Conservation (phyloP, 805 yeast genomes). For the Yamadazyma olivae region DNA sequence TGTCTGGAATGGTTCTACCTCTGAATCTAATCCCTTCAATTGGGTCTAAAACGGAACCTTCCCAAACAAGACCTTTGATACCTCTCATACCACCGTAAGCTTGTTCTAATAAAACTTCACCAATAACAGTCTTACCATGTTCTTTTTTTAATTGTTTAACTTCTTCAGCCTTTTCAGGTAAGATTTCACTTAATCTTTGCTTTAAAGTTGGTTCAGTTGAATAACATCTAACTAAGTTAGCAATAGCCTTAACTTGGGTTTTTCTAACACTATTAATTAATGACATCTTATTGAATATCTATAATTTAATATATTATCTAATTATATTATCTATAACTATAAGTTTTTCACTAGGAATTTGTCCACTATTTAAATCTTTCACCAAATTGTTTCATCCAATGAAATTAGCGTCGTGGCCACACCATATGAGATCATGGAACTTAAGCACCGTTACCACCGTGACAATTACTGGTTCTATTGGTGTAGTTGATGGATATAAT, state of each 20-base stretch:
- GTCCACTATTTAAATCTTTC: background rate
- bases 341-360: background rate
- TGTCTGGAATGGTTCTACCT: slow-evolving; percentile 70
- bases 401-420: background rate
- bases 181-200: slow-evolving; percentile 88
- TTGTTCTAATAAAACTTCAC: slow-evolving; percentile 44
- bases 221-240: slow-evolving; percentile 20
- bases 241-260: slow-evolving; percentile 4
- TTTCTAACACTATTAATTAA: slow-evolving; percentile 2
- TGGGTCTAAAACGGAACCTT: slow-evolving; percentile 74
- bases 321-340: background rate
- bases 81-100: slow-evolving; percentile 81
- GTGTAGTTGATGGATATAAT: too few relatives aligned
- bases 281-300: background rate
- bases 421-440: background rate
- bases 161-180: slow-evolving; percentile 91
- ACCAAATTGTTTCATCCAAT: slow-evolving; percentile 2
- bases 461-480: too few relatives aligned
- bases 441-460: too few relatives aligned
- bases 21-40: slow-evolving; percentile 76
- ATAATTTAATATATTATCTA: too few relatives aligned
- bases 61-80: slow-evolving; percentile 72
- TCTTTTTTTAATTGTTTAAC: slow-evolving; percentile 87
- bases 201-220: slow-evolving; percentile 62
- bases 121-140: slow-evolving; percentile 72